phyloP scores from a whole-genome alignment of 371 early-diverging fungal species.

The Mortierella polycephala region DNA sequence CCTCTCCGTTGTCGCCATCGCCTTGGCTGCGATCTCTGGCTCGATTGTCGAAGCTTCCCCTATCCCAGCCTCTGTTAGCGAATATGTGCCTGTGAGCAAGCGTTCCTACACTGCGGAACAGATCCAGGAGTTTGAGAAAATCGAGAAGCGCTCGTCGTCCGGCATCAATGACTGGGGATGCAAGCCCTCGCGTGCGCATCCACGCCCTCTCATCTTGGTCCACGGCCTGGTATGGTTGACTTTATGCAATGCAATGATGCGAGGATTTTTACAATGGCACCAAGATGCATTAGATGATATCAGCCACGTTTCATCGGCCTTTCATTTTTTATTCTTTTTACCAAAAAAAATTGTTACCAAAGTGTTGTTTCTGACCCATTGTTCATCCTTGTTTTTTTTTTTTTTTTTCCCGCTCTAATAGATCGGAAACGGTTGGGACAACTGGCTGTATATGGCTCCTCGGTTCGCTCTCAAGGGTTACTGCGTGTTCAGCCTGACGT shows the following conservation, averaged over 20 bases:
- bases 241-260: no score
- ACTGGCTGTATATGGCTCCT: slow-evolving; percentile 51
- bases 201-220: slow-evolving; percentile 29
- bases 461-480: slow-evolving; percentile 33
- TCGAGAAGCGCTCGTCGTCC: slow-evolving; percentile 29
- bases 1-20: slow-evolving; percentile 21
- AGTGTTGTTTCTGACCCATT: not conserved
- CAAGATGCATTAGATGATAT: no score
- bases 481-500: slow-evolving; percentile 45
- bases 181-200: slow-evolving; percentile 29
- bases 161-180: slow-evolving; percentile 49
- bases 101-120: slow-evolving; percentile 39
- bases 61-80: slow-evolving; percentile 16
- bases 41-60: slow-evolving; percentile 39
- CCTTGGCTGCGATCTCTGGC: slow-evolving; percentile 25
- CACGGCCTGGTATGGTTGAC: no score
- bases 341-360: not conserved
- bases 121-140: slow-evolving; percentile 15
- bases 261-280: no score
- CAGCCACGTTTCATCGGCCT: no score
- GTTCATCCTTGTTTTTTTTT: not conserved
- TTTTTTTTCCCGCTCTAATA: slow-evolving; percentile 1
- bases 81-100: slow-evolving; percentile 36
- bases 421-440: slow-evolving; percentile 49
- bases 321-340: not conserved